Evolutionary conservation across 257 asterid genomes (phyloP), one percentile per base, ranked within the genome.

Genomic region (Pogostemon cablin): DNA sequence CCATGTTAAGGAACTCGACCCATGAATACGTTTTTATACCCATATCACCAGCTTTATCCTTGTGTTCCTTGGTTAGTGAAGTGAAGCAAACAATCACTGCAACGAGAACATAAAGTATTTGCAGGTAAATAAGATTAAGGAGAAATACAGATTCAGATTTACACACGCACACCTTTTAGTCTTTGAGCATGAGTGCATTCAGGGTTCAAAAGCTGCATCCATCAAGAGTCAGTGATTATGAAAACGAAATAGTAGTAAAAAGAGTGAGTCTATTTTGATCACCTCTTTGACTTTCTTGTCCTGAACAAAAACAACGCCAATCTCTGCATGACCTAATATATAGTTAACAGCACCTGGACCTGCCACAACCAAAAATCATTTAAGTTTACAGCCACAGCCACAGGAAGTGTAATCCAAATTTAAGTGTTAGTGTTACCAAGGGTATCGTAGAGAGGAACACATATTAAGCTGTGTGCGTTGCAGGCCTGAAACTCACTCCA

Each of bases 361-460:
- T 93, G 85, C 70, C 59, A 10, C 56, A 59, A 35, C 34, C 4
- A 64, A 64, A 68, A 70, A 59, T 9, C 62, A 34, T 41, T 34
- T 42, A 42, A 40, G 44, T 54, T 25, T 25, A 25, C 32, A 25
- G 32, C 32, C 53, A 67, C 40, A 4, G 20, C 60, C 12, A 44
- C 12, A 39, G 32, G 8, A 55, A 53, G 54, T 32, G 48, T 11
- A 48, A 76, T 55, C 40, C 37, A 9, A 20, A 62, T 54, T 75
- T 54, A 54, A 4, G 44, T 85, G 32, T 25, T 25, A 25, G 32
- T 25, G 32, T 25, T 25, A 93, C 99, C 99, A 32, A 93, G 93
- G 20, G 99, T 91, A 74, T 93, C 99, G 62, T 93, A 93, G 15
- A 93, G 92, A 57, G 97, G 99, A 25, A 91, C 99, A 69, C 97